Conservation (phyloP, 2,329 filamentous ascomycete species). For the Metarhizium anisopliae region DNA sequence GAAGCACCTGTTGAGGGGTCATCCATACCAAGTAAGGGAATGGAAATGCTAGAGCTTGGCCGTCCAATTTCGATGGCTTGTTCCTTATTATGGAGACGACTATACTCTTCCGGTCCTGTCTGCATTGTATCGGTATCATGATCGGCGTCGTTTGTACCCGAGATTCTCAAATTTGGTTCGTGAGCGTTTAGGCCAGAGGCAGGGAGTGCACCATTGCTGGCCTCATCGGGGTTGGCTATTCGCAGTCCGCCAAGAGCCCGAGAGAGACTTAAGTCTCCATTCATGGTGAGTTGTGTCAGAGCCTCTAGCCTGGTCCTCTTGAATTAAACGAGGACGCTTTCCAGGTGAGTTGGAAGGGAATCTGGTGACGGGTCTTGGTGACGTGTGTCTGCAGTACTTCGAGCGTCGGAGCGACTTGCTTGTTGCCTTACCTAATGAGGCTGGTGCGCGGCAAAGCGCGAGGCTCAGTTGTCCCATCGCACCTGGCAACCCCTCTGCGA, state of each 20-base stretch:
- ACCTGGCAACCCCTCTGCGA: background rate
- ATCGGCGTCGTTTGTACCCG: constrained; percentile 7
- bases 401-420: constrained; percentile 3
- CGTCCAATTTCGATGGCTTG: background rate
- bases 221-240: constrained; percentile 92
- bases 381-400: constrained; percentile 1
- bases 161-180: constrained; percentile 12
- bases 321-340: constrained; percentile 7
- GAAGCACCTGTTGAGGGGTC: constrained; percentile 2
- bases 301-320: constrained; percentile 14
- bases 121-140: background rate
- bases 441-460: background rate
- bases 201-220: constrained; percentile 24
- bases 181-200: constrained; percentile 10
- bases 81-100: background rate
- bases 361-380: background rate
- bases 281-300: constrained; percentile 50
- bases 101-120: background rate
- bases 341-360: constrained; percentile 2
- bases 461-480: background rate
- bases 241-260: constrained; percentile 87
- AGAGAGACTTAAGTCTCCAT: constrained; percentile 85
- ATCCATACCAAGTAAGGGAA: background rate
- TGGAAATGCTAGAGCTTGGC: background rate
- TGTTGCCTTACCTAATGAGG: constrained; percentile 9